Conservation (phyloP, 2,329 filamentous ascomycete species). For the Cordyceps cateniannulata region DNA sequence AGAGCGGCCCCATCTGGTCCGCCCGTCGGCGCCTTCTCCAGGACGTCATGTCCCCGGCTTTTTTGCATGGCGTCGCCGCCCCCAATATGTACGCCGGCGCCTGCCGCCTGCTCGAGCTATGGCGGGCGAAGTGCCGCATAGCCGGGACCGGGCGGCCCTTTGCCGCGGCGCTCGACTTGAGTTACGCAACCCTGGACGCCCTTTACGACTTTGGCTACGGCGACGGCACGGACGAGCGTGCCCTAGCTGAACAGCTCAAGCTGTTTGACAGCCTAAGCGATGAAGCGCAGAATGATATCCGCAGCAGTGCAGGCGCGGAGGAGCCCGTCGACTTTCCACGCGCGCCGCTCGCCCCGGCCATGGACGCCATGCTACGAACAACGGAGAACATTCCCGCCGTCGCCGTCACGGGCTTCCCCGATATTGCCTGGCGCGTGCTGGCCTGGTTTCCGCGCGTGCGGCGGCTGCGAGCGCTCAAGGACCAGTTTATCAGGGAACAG, state of each 20-base stretch:
- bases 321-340: neutral
- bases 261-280: neutral
- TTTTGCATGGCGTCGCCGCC: slow-evolving; percentile 23
- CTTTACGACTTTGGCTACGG: slow-evolving; percentile 26
- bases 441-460: slow-evolving; percentile 1
- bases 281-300: neutral
- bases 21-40: slow-evolving; percentile 28
- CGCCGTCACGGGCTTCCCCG: slow-evolving; percentile 6
- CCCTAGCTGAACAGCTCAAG: neutral
- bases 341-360: neutral
- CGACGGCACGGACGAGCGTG: slow-evolving; percentile 3
- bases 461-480: neutral
- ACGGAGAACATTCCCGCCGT: slow-evolving; percentile 1
- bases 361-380: neutral
- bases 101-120: slow-evolving; percentile 26
- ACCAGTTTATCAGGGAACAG: neutral
- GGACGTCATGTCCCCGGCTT: slow-evolving; percentile 31
- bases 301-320: neutral
- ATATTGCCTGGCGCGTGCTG: neutral
- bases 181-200: slow-evolving; percentile 24
- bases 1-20: slow-evolving; percentile 26
- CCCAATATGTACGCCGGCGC: slow-evolving; percentile 27
- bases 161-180: slow-evolving; percentile 23
- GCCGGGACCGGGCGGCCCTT: slow-evolving; percentile 21
- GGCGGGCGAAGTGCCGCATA: slow-evolving; percentile 24